phyloP scores from a whole-genome alignment of 108 stramenopile genomes.

The Nitzschia sp. region DNA sequence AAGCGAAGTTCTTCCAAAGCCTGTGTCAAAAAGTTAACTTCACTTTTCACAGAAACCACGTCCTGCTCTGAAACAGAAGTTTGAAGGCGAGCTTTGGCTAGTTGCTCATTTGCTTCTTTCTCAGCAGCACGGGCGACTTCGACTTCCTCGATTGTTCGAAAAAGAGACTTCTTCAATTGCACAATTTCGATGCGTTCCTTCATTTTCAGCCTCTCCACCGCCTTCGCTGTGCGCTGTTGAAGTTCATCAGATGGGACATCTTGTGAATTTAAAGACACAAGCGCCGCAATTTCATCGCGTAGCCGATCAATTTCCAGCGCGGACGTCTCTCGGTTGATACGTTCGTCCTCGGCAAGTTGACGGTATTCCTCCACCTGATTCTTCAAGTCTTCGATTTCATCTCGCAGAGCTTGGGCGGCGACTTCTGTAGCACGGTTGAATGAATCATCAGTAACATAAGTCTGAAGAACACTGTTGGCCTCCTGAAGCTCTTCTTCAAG shows the following conservation, averaged over 20 bases:
- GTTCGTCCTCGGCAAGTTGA: slow-evolving; percentile 42
- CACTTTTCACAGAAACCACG: slow-evolving; percentile 62
- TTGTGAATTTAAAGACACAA: slow-evolving; percentile 57
- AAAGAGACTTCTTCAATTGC: slow-evolving; percentile 56
- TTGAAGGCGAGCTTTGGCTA: slow-evolving; percentile 57
- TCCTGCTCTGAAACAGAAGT: slow-evolving; percentile 73
- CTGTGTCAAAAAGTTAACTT: slow-evolving; percentile 61
- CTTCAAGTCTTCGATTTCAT: slow-evolving; percentile 62
- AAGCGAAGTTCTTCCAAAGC: slow-evolving; percentile 71
- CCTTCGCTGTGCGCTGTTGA: slow-evolving; percentile 57
- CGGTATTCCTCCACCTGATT: slow-evolving; percentile 43
- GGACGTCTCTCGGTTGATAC: slow-evolving; percentile 43
- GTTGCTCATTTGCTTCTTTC: slow-evolving; percentile 58
- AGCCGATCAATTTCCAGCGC: slow-evolving; percentile 58
- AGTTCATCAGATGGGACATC: slow-evolving; percentile 44
- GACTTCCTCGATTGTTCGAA: slow-evolving; percentile 60
- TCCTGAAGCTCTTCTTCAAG: slow-evolving; percentile 62
- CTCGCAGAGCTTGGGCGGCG: slow-evolving; percentile 59
- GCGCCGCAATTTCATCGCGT: slow-evolving; percentile 59
- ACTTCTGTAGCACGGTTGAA: slow-evolving; percentile 64
- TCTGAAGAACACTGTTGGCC: slow-evolving; percentile 60
- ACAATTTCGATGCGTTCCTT: slow-evolving; percentile 70
- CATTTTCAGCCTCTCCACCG: slow-evolving; percentile 52
- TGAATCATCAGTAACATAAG: slow-evolving; percentile 70
- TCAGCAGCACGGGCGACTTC: slow-evolving; percentile 57